Evolutionary conservation across 768 basidiomycete species (phyloP).

Genomic region (Calocybe gangraenosa): DNA sequence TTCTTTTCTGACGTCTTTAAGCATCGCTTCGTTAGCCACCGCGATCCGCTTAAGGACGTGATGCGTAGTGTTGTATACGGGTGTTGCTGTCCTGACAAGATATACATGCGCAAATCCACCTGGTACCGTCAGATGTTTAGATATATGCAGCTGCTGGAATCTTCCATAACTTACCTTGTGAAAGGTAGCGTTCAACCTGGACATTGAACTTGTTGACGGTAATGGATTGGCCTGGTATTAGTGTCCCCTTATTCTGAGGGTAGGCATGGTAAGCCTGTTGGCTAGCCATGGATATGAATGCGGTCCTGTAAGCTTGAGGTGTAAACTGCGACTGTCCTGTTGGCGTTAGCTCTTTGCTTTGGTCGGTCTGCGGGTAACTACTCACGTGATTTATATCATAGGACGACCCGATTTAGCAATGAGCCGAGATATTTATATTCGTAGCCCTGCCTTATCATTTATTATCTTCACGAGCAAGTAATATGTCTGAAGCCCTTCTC

Average conservation of each 20-base stretch:
- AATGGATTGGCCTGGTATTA: slow-evolving; percentile 82
- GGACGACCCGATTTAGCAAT: slow-evolving; percentile 5
- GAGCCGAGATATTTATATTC: background rate
- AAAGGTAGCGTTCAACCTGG: slow-evolving; percentile 90
- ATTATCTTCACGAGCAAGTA: slow-evolving; percentile 14
- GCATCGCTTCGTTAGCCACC: slow-evolving; percentile 83
- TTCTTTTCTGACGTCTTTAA: slow-evolving; percentile 93
- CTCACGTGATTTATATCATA: slow-evolving; percentile 10
- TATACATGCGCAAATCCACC: slow-evolving; percentile 99
- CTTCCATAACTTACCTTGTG: slow-evolving; percentile 63
- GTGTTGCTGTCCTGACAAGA: slow-evolving; percentile 80
- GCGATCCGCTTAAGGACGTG: slow-evolving; percentile 98
- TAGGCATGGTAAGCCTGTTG: slow-evolving; percentile 48
- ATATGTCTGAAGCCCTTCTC: slow-evolving; percentile 4
- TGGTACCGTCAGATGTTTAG: slow-evolving; percentile 27
- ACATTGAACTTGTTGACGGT: slow-evolving; percentile 87
- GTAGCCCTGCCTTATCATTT: slow-evolving; percentile 20
- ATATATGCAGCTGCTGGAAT: slow-evolving; percentile 10
- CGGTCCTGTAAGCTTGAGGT: slow-evolving; percentile 4
- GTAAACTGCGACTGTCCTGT: slow-evolving; percentile 5
- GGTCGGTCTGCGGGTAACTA: background rate
- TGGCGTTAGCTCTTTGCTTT: too few species aligned
- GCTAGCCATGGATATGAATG: slow-evolving; percentile 37
- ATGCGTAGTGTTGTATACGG: slow-evolving; percentile 87
- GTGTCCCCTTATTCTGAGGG: slow-evolving; percentile 61